Evolutionary conservation across 1,284 basidiomycete genomes (phyloP).

Genomic region (Wallemia mellicola): DNA sequence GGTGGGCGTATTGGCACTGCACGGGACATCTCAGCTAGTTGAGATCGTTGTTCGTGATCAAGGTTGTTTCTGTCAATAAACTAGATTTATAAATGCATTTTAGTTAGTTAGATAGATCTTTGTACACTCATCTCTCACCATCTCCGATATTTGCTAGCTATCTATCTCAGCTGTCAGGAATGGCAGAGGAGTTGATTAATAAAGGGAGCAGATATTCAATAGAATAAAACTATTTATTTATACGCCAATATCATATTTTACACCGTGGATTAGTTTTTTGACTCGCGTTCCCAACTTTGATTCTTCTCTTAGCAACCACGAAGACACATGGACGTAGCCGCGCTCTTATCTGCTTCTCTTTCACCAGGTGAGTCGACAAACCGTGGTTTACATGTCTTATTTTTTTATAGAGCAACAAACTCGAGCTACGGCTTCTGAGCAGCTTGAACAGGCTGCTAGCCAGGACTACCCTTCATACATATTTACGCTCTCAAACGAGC

Average conservation of each 20-base stretch:
- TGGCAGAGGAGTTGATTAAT: too few species aligned
- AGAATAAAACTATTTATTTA: too few species aligned
- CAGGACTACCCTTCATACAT: constrained; percentile 83
- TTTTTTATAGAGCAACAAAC: constrained; percentile 21
- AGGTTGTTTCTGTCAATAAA: too few species aligned
- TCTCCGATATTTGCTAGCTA: neutral
- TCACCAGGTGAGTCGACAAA: constrained; percentile 35
- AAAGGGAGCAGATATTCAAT: too few species aligned
- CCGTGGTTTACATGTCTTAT: neutral
- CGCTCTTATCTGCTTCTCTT: constrained; percentile 58
- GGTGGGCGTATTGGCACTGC: neutral
- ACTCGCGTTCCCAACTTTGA: too few species aligned
- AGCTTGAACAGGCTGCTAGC: constrained; percentile 51
- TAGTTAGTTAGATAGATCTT: too few species aligned
- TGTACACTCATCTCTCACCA: neutral
- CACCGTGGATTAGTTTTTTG: too few species aligned
- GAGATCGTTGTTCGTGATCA: constrained; percentile 2
- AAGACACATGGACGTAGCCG: constrained; percentile 30
- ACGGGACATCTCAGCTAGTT: neutral
- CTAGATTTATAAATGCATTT: too few species aligned
- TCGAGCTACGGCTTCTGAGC: constrained; percentile 60
- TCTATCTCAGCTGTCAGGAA: too few species aligned
- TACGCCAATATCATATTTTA: too few species aligned
- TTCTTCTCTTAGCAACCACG: neutral
- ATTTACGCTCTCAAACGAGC: constrained; percentile 49